Conservation (phyloP, 2,329 filamentous ascomycete genomes). For the Paraphoma sp. region DNA sequence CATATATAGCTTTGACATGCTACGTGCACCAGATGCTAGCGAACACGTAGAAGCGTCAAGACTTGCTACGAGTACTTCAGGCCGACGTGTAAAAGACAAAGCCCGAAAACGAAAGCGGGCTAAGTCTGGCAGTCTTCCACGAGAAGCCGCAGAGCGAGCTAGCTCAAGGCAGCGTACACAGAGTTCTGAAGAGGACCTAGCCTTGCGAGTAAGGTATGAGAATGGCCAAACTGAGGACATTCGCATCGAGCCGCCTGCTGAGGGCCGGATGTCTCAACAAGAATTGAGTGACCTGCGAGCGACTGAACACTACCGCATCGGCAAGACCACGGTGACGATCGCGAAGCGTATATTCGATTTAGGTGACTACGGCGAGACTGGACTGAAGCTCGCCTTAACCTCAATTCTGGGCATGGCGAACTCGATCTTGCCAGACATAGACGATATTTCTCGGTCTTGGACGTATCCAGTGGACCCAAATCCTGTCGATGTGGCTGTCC, state of each 20-base stretch:
- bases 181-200: slow-evolving; percentile 53
- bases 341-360: slow-evolving; percentile 63
- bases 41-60: slow-evolving; percentile 44
- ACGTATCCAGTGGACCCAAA: slow-evolving; percentile 65
- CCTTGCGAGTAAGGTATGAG: slow-evolving; percentile 64
- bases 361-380: slow-evolving; percentile 30
- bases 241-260: slow-evolving; percentile 49
- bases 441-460: slow-evolving; percentile 63
- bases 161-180: slow-evolving; percentile 58
- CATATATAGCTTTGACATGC: slow-evolving; percentile 71
- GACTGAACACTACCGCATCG: slow-evolving; percentile 63
- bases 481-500: slow-evolving; percentile 58
- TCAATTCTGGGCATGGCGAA: slow-evolving; percentile 48
- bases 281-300: slow-evolving; percentile 58
- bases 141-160: slow-evolving; percentile 51
- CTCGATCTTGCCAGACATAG: slow-evolving; percentile 61
- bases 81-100: slow-evolving; percentile 36
- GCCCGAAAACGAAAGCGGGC: slow-evolving; percentile 64
- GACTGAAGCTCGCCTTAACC: slow-evolving; percentile 53
- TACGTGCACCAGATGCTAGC: slow-evolving; percentile 63
- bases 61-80: slow-evolving; percentile 16
- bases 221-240: slow-evolving; percentile 68
- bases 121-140: slow-evolving; percentile 44
- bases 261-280: slow-evolving; percentile 41
- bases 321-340: slow-evolving; percentile 61